Conservation (phyloP, 805 yeast species). For the Pichia kluyveri region DNA sequence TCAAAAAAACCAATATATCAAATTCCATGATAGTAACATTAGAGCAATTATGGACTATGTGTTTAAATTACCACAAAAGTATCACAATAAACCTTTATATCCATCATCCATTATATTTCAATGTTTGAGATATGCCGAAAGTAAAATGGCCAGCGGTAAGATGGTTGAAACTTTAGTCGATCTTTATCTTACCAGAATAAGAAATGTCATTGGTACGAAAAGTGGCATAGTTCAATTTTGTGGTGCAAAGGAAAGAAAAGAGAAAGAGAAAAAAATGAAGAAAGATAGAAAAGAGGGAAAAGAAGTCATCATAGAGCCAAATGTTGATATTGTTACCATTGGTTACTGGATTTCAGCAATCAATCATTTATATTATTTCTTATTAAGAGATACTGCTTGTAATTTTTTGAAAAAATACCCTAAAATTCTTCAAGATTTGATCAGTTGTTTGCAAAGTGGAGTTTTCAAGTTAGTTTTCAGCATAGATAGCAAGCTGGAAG, state of each 20-base stretch:
- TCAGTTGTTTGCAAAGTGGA: slow-evolving; percentile 47
- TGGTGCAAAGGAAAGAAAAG: slow-evolving; percentile 17
- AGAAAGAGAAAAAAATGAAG: slow-evolving; percentile 9
- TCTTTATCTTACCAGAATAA: slow-evolving; percentile 50
- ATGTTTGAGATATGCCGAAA: slow-evolving; percentile 59
- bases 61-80: slow-evolving; percentile 34
- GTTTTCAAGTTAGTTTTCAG: slow-evolving; percentile 60
- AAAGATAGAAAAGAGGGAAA: slow-evolving; percentile 9
- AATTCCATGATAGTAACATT: slow-evolving; percentile 51
- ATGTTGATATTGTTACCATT: slow-evolving; percentile 54
- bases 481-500: slow-evolving; percentile 49
- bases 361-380: slow-evolving; percentile 68
- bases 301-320: slow-evolving; percentile 3
- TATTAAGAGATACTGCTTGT: slow-evolving; percentile 52
- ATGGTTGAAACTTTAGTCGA: slow-evolving; percentile 52
- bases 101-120: slow-evolving; percentile 69
- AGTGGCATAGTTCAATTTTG: slow-evolving; percentile 41
- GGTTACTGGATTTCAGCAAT: slow-evolving; percentile 86
- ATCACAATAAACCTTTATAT: slow-evolving; percentile 40
- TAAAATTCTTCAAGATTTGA: slow-evolving; percentile 47
- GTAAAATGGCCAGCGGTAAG: slow-evolving; percentile 43
- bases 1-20: slow-evolving; percentile 49
- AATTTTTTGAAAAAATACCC: slow-evolving; percentile 48
- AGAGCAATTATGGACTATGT: slow-evolving; percentile 40
- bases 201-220: slow-evolving; percentile 50